phyloP scores from a whole-genome alignment of 2,329 filamentous ascomycete genomes.

The Neoascochyta sp. region DNA sequence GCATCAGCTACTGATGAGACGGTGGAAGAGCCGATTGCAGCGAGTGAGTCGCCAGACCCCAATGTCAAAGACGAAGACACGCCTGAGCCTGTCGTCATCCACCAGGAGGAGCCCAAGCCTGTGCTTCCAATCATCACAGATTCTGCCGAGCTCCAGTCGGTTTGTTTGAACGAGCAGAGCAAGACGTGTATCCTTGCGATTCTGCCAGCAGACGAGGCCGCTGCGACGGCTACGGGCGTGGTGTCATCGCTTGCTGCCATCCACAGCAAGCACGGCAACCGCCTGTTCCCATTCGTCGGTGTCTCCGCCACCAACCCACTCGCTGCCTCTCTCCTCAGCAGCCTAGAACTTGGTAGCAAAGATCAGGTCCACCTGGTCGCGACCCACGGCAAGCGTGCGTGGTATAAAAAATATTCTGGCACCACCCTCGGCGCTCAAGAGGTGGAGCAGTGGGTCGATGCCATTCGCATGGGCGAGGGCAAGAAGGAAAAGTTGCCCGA shows the following conservation, averaged over 20 bases:
- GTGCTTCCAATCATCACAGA: slow-evolving; percentile 64
- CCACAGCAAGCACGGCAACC: slow-evolving; percentile 69
- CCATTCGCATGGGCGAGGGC: slow-evolving; percentile 85
- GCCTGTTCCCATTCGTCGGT: slow-evolving; percentile 79
- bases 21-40: slow-evolving; percentile 45
- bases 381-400: slow-evolving; percentile 77
- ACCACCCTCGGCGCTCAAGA: slow-evolving; percentile 54
- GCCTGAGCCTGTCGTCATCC: slow-evolving; percentile 50
- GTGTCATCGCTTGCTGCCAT: slow-evolving; percentile 67
- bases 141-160: slow-evolving; percentile 60
- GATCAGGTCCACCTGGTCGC: slow-evolving; percentile 69
- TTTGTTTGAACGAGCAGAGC: slow-evolving; percentile 72
- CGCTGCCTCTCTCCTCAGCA: slow-evolving; percentile 53
- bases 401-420: slow-evolving; percentile 74
- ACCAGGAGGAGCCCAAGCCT: slow-evolving; percentile 51
- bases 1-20: slow-evolving; percentile 51
- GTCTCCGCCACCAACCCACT: slow-evolving; percentile 62
- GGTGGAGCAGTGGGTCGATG: slow-evolving; percentile 83
- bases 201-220: slow-evolving; percentile 43
- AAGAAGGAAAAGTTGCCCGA: slow-evolving; percentile 68
- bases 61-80: slow-evolving; percentile 44
- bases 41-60: slow-evolving; percentile 55
- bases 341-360: slow-evolving; percentile 57
- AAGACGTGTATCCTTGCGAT: slow-evolving; percentile 75
- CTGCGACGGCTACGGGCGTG: slow-evolving; percentile 24